Conservation (phyloP, 164 flowering plant species). For the Stephania cephalantha region DNA sequence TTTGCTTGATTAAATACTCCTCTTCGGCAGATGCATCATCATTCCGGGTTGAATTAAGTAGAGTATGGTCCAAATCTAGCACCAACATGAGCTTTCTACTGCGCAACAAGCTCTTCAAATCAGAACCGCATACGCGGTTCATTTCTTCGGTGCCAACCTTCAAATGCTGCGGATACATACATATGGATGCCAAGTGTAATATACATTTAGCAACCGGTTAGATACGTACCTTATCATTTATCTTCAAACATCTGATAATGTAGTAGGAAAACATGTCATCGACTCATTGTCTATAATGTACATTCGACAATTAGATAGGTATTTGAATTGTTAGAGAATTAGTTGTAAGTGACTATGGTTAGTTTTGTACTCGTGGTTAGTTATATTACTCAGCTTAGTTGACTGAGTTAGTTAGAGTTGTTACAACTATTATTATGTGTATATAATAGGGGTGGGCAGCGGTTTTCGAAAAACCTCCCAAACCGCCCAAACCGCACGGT, state of each 20-base stretch:
- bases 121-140: slow-evolving; percentile 45
- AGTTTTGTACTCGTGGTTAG: too few relatives aligned
- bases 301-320: not conserved
- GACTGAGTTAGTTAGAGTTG: too few relatives aligned
- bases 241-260: not conserved
- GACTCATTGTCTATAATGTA: not conserved
- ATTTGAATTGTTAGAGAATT: too few relatives aligned
- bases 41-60: slow-evolving; percentile 65
- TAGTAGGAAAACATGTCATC: not conserved
- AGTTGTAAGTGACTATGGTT: too few relatives aligned
- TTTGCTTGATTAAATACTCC: slow-evolving; percentile 42
- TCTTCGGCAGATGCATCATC: slow-evolving; percentile 46
- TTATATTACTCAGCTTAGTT: too few relatives aligned
- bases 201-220: not conserved
- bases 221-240: not conserved
- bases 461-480: too few relatives aligned
- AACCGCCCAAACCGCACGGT: too few relatives aligned
- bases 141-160: slow-evolving; percentile 63
- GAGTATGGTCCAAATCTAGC: slow-evolving; percentile 81
- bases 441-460: too few relatives aligned
- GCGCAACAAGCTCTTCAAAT: slow-evolving; percentile 44
- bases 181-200: not conserved
- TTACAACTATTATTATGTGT: too few relatives aligned
- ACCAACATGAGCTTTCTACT: slow-evolving; percentile 59
- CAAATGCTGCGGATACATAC: slow-evolving; percentile 40